These are phyloP conservation scores for Penstemon newberryi DNA, from an alignment of 257 asterid genomes.

Conservation along the genomic window DNA sequence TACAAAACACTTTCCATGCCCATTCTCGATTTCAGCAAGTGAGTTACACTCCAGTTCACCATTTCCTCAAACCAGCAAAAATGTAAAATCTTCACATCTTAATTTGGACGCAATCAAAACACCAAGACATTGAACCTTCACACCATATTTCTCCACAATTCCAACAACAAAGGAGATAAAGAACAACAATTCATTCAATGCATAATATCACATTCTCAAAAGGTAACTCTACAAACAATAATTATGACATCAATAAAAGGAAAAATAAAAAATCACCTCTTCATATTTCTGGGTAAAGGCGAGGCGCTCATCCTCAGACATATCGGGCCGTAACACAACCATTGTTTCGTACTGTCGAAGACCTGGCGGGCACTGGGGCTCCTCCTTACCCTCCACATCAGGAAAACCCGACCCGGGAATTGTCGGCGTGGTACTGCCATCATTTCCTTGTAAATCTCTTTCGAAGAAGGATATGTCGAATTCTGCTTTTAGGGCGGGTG, in stretches of 20 bases:
- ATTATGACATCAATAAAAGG: neutral
- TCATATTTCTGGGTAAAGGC: conserved; percentile 86
- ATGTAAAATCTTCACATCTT: too few relatives aligned
- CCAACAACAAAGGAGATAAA: neutral
- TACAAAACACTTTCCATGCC: too few relatives aligned
- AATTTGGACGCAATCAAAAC: neutral
- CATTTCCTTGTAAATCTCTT: conserved; percentile 57
- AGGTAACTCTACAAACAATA: neutral
- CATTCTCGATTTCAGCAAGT: too few relatives aligned
- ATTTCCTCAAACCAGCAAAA: too few relatives aligned
- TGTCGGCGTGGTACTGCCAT: conserved; percentile 43
- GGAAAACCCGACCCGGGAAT: conserved; percentile 60
- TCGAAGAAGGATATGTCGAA: conserved; percentile 67
- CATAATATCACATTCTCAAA: neutral
- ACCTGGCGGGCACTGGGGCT: conserved; percentile 93
- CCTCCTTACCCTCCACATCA: conserved; percentile 75
- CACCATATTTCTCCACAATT: neutral
- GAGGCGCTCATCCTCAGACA: conserved; percentile 96
- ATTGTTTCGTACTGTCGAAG: conserved; percentile 84
- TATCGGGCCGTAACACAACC: conserved; percentile 84
- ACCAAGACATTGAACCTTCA: neutral
- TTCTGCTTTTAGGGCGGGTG: conserved; percentile 36
- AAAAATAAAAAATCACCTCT: conserved; percentile 51
- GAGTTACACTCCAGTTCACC: too few relatives aligned
- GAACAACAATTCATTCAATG: neutral